These are phyloP conservation scores for Malassezia obtusa DNA, from an alignment of 1,284 basidiomycete genomes.

Conservation along the genomic window DNA sequence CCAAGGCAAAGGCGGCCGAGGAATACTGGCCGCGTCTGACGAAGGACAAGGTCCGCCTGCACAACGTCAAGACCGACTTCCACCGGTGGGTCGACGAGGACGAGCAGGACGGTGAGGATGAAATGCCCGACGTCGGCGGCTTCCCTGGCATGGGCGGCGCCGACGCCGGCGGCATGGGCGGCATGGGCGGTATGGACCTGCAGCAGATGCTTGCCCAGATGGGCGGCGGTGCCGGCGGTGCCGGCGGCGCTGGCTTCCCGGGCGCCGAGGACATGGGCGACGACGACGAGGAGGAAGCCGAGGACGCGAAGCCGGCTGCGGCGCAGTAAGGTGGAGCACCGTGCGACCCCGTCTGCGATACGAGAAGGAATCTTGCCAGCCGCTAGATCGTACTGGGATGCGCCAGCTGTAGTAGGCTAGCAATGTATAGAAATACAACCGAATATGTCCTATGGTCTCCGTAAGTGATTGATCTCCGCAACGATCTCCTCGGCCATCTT, in stretches of 20 bases:
- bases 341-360: neutral
- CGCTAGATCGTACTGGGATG: no score
- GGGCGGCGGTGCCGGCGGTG: constrained; percentile 22
- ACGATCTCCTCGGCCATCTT: constrained; percentile 57
- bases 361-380: no score
- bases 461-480: constrained; percentile 25
- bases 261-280: constrained; percentile 48
- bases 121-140: constrained; percentile 16
- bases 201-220: constrained; percentile 26
- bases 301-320: neutral
- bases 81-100: constrained; percentile 50
- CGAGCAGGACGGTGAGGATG: constrained; percentile 41
- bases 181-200: constrained; percentile 48
- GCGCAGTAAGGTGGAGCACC: neutral
- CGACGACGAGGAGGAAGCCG: constrained; percentile 50
- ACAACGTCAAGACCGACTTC: constrained; percentile 50
- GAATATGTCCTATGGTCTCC: neutral
- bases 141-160: constrained; percentile 9
- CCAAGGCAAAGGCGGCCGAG: constrained; percentile 38
- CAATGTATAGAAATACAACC: neutral
- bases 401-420: no score
- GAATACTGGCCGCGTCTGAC: constrained; percentile 49
- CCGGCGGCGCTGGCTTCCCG: constrained; percentile 44
- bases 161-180: constrained; percentile 43
- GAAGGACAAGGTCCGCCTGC: constrained; percentile 48